Conservation (phyloP, 371 early-diverging fungal genomes). For the Amoeboradix gromovi region DNA sequence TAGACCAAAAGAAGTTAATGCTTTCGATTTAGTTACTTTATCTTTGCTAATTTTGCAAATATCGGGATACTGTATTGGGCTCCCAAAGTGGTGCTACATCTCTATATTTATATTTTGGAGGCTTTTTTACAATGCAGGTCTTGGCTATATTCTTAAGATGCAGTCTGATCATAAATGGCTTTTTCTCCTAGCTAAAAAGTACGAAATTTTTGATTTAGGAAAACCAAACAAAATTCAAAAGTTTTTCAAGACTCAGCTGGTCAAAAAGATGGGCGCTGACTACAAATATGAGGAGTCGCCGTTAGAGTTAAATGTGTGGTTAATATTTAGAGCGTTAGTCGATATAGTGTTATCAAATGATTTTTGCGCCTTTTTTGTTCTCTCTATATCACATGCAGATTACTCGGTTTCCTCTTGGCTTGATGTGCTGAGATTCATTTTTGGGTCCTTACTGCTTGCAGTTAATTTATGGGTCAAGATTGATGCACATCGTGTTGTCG, state of each 20-base stretch:
- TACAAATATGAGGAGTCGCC: constrained; percentile 49
- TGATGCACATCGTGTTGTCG: constrained; percentile 80
- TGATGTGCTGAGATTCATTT: constrained; percentile 35
- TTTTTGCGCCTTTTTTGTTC: constrained; percentile 49
- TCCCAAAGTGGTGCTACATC: constrained; percentile 25
- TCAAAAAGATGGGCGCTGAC: constrained; percentile 49
- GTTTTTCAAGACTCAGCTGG: constrained; percentile 38
- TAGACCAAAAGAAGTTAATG: constrained; percentile 24
- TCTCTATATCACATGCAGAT: constrained; percentile 24
- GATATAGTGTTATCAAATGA: constrained; percentile 74
- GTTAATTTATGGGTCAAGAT: constrained; percentile 84
- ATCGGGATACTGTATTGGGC: constrained; percentile 27
- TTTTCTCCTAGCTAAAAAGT: constrained; percentile 27
- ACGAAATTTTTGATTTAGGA: constrained; percentile 26
- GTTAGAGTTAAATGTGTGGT: constrained; percentile 77
- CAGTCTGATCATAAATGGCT: constrained; percentile 44
- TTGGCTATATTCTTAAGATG: constrained; percentile 43
- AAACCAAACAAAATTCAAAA: constrained; percentile 6
- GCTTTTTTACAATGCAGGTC: constrained; percentile 46
- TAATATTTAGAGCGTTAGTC: constrained; percentile 69
- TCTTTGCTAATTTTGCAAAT: constrained; percentile 30
- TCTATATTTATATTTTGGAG: constrained; percentile 54
- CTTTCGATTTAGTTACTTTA: constrained; percentile 42
- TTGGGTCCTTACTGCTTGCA: constrained; percentile 38
- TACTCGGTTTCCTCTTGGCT: constrained; percentile 14